Conservation (phyloP, 2,329 filamentous ascomycete genomes). For the Daldinia sp. region DNA sequence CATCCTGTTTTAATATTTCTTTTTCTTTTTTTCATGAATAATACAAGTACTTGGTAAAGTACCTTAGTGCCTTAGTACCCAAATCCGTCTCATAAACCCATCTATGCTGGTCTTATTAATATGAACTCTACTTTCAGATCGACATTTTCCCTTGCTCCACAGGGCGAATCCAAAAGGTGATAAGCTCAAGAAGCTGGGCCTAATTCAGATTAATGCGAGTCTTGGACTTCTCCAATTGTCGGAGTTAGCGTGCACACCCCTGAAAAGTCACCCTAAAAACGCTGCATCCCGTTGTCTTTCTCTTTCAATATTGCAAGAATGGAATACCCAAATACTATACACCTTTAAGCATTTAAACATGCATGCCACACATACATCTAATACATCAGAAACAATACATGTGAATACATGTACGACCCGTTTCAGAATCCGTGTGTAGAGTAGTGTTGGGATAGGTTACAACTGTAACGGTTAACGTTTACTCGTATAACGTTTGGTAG, state of each 20-base stretch:
- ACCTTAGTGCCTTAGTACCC: too few relatives aligned
- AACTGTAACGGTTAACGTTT: slow-evolving; percentile 20
- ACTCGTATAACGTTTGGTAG: slow-evolving; percentile 9
- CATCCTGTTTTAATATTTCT: not conserved
- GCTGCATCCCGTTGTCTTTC: not conserved
- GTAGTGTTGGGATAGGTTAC: slow-evolving; percentile 8
- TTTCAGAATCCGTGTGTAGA: slow-evolving; percentile 34
- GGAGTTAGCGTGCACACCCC: slow-evolving; percentile 27
- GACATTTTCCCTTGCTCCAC: slow-evolving; percentile 22
- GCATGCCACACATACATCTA: not conserved
- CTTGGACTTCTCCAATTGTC: slow-evolving; percentile 12
- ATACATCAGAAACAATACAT: slow-evolving; percentile 12
- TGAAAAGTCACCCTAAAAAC: slow-evolving; percentile 5
- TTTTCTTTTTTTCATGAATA: not conserved
- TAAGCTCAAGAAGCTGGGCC: slow-evolving; percentile 20
- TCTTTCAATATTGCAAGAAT: slow-evolving; percentile 6
- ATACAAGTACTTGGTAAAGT: not conserved
- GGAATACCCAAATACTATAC: not conserved
- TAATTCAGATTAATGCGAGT: slow-evolving; percentile 27
- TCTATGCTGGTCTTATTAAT: slow-evolving; percentile 19
- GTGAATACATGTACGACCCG: slow-evolving; percentile 12
- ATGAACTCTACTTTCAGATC: slow-evolving; percentile 25
- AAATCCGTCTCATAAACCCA: too few relatives aligned
- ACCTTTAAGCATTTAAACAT: not conserved
- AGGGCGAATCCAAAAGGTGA: slow-evolving; percentile 10